phyloP scores from a whole-genome alignment of 306 rosid genomes.

The Cotoneaster glaucophyllus region DNA sequence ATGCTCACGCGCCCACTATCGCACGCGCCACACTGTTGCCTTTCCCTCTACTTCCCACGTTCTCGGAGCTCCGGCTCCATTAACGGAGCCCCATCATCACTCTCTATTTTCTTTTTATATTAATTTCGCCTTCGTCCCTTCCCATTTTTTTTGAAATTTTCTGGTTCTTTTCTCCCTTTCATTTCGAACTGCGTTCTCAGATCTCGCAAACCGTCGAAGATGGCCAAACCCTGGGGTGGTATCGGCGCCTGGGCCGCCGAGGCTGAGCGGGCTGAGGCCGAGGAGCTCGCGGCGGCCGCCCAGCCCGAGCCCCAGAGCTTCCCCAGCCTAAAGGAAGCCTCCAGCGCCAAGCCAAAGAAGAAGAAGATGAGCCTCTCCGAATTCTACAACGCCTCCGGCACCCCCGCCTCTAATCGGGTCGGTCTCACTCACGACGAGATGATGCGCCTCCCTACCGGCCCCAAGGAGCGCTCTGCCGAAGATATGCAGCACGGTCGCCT shows the following conservation, averaged over 20 bases:
- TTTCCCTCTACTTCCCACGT: conserved; percentile 31
- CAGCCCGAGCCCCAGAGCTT: conserved; percentile 42
- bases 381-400: conserved; percentile 12
- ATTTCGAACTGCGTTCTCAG: conserved; percentile 18
- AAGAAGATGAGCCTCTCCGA: conserved; percentile 51
- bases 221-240: conserved; percentile 91
- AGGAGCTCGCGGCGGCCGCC: conserved; percentile 47
- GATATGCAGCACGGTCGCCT: conserved; percentile 61
- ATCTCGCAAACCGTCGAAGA: conserved; percentile 36
- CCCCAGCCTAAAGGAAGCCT: conserved; percentile 81
- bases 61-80: conserved; percentile 77
- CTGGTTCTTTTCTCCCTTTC: neutral
- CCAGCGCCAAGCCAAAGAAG: conserved; percentile 63
- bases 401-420: conserved; percentile 1
- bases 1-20: neutral
- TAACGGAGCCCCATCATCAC: conserved; percentile 54
- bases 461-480: conserved; percentile 65
- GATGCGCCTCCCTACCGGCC: conserved; percentile 83
- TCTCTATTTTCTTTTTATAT: neutral
- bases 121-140: neutral
- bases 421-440: conserved; percentile 72
- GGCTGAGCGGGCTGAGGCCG: conserved; percentile 83
- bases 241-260: conserved; percentile 97
- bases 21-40: conserved; percentile 17
- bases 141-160: neutral